Conservation (phyloP, 2,329 filamentous ascomycete genomes). For the Alternaria hordeiaustralica region DNA sequence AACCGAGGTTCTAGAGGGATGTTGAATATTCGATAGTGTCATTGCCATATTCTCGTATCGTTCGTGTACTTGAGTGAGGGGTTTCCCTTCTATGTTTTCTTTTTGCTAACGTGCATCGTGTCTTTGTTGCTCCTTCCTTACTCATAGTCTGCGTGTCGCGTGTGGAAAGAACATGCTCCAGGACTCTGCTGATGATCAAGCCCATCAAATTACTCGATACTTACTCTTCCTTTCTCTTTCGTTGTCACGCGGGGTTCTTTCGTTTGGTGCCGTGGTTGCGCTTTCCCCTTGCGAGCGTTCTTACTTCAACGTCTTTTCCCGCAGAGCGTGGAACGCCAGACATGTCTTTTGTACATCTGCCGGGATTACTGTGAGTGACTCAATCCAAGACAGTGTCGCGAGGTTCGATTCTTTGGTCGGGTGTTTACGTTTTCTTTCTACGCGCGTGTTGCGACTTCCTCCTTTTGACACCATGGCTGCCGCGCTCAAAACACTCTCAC, state of each 20-base stretch:
- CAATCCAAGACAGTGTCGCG: not conserved
- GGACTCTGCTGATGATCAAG: not conserved
- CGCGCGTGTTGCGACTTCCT: not conserved
- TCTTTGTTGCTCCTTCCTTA: not conserved
- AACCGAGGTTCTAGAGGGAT: not conserved
- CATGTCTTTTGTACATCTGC: not conserved
- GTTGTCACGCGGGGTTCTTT: not conserved
- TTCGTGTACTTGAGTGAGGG: not conserved
- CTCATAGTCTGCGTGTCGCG: not conserved
- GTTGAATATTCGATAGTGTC: not conserved
- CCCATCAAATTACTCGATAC: not conserved
- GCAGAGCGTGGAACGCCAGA: not conserved
- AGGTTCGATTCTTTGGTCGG: not conserved
- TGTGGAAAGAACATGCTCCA: not conserved
- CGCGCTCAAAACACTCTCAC: not conserved
- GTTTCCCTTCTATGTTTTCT: not conserved
- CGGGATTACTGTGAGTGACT: rapidly evolving
- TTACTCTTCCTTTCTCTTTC: not conserved
- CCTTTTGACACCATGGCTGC: not conserved
- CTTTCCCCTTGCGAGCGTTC: not conserved
- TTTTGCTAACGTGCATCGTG: not conserved
- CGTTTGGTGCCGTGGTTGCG: not conserved
- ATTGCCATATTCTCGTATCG: not conserved
- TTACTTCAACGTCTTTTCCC: not conserved
- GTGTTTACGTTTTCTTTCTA: not conserved